Percentiles rank a stretch among this genome's conserved stretches.
These are phyloP conservation scores for Monosporascus cannonballus DNA, from an alignment of 2,329 filamentous ascomycete species.

Conservation along the genomic window DNA sequence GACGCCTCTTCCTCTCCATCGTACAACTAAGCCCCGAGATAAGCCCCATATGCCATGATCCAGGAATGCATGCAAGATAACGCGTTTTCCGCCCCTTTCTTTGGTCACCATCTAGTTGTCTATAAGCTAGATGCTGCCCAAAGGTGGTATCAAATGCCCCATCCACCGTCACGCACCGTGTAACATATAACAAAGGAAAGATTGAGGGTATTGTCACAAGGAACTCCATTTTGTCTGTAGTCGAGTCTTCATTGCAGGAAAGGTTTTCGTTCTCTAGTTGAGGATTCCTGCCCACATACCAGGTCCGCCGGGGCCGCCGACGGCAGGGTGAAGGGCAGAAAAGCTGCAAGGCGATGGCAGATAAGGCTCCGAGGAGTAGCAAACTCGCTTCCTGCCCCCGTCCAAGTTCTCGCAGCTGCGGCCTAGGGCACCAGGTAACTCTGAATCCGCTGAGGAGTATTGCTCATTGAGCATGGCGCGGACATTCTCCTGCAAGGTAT, in stretches of 20 bases:
- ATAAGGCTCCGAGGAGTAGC: conserved; percentile 54
- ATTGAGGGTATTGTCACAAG: conserved; percentile 25
- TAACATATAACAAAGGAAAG: conserved; percentile 24
- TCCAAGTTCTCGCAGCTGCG: conserved; percentile 36
- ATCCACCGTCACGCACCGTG: conserved; percentile 15
- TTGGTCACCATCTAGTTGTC: conserved; percentile 26
- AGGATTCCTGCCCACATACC: conserved; percentile 65
- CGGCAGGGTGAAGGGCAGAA: conserved; percentile 40
- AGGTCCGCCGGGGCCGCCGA: conserved; percentile 46
- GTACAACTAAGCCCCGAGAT: conserved; percentile 24
- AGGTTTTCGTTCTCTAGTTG: conserved; percentile 32
- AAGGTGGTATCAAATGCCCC: conserved; percentile 25
- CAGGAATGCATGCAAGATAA: conserved; percentile 32
- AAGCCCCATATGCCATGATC: conserved; percentile 27
- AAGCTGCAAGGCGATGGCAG: conserved; percentile 38
- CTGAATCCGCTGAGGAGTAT: conserved; percentile 26
- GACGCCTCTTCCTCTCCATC: conserved; percentile 17
- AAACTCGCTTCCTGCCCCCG: conserved; percentile 57
- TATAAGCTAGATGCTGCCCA: conserved; percentile 26
- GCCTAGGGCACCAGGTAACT: conserved; percentile 31
- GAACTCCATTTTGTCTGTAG: conserved; percentile 10
- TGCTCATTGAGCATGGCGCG: conserved; percentile 49
- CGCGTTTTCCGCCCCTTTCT: conserved; percentile 33
- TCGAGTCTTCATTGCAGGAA: conserved; percentile 5
- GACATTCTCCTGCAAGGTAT: conserved; percentile 60